Percentiles rank a stretch among this genome's conserved stretches.
Evolutionary conservation across 495 filamentous ascomycete genomes (phyloP).

Genomic region (Oidiodendron maius): DNA sequence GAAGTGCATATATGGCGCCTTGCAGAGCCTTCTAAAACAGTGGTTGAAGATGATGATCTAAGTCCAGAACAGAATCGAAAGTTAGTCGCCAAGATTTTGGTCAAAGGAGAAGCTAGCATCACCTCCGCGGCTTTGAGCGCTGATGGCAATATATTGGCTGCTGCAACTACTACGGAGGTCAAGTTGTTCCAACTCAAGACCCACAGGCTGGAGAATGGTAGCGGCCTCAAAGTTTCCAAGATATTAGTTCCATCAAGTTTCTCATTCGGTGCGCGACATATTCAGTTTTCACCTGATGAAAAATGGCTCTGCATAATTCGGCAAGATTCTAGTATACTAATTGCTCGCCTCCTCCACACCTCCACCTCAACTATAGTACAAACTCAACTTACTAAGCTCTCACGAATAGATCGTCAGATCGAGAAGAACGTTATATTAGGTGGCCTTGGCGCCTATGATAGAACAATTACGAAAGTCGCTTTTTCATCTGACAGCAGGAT

Average conservation of each 20-base stretch:
- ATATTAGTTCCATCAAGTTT: constrained; percentile 43
- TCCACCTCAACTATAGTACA: constrained; percentile 40
- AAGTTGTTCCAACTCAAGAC: constrained; percentile 68
- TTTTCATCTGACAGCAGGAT: constrained; percentile 81
- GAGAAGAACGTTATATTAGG: constrained; percentile 54
- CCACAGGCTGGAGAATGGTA: constrained; percentile 34
- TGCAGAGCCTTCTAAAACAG: constrained; percentile 34
- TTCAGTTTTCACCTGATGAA: constrained; percentile 67
- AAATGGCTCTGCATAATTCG: constrained; percentile 75
- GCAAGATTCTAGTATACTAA: constrained; percentile 75
- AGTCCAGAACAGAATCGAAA: constrained; percentile 41
- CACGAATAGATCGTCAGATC: constrained; percentile 49
- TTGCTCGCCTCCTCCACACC: constrained; percentile 51
- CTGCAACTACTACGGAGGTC: constrained; percentile 68
- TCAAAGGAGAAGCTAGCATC: constrained; percentile 83
- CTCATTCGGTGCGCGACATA: constrained; percentile 57
- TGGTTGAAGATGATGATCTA: constrained; percentile 33
- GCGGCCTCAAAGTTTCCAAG: constrained; percentile 61
- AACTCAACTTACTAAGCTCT: constrained; percentile 44
- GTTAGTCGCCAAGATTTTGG: constrained; percentile 63
- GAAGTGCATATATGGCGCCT: constrained; percentile 82
- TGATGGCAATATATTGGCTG: constrained; percentile 69
- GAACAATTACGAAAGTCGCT: constrained; percentile 62
- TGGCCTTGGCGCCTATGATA: constrained; percentile 70
- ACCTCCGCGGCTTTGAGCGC: constrained; percentile 68